Percentiles rank a stretch among this genome's conserved stretches.
Evolutionary conservation across 1,284 basidiomycete genomes (phyloP).

Genomic region (Phaffia rhodozyma): DNA sequence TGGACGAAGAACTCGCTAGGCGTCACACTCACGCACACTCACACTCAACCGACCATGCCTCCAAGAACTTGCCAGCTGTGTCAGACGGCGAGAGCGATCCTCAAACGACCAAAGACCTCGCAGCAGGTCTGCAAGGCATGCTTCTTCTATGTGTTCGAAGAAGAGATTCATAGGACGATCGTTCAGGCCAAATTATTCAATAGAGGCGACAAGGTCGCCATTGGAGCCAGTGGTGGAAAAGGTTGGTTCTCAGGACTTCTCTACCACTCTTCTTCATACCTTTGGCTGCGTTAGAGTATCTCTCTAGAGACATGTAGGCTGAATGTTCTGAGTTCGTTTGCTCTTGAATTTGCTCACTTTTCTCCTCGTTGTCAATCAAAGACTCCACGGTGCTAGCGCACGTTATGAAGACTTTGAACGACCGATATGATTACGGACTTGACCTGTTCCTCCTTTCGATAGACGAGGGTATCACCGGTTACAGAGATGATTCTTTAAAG

Average conservation of each 20-base stretch:
- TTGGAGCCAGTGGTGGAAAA: slow-evolving; percentile 96
- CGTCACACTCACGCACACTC: no score
- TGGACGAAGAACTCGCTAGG: no score
- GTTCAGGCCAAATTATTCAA: slow-evolving; percentile 66
- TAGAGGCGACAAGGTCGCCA: slow-evolving; percentile 86
- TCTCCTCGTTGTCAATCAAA: slow-evolving; percentile 37
- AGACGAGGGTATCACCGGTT: slow-evolving; percentile 97
- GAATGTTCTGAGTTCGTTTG: no score
- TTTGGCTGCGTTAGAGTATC: background rate
- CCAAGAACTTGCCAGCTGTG: slow-evolving; percentile 53
- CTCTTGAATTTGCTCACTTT: background rate
- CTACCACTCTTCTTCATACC: background rate
- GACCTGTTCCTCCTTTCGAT: slow-evolving; percentile 89
- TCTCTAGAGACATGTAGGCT: no score
- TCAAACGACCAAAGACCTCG: slow-evolving; percentile 92
- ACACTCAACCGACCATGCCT: background rate
- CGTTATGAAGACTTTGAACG: slow-evolving; percentile 90
- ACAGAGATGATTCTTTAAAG: slow-evolving; percentile 93
- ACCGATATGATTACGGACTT: slow-evolving; percentile 84
- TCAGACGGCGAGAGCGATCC: slow-evolving; percentile 61
- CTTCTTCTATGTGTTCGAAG: slow-evolving; percentile 96
- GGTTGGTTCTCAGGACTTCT: slow-evolving; percentile 43
- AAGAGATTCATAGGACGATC: slow-evolving; percentile 95
- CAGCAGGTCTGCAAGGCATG: slow-evolving; percentile 92
- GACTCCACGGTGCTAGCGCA: slow-evolving; percentile 97